Base-by-base conservation (phyloP, 768 basidiomycete genomes). In the Crepidotus variabilis region DNA sequence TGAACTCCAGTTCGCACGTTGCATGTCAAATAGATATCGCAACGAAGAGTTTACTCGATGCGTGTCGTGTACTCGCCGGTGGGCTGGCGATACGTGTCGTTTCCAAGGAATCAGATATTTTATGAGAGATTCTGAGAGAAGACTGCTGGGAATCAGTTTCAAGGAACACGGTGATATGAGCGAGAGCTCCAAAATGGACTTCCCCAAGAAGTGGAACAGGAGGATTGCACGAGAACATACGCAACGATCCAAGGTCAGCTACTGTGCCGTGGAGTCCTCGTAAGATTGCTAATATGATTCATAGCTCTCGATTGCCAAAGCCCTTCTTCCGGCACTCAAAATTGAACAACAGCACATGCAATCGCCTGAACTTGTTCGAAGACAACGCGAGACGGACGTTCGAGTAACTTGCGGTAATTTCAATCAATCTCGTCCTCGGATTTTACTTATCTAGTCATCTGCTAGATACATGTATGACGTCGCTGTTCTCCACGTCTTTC, bases 391-490 rank as follows among this genome's bases (percentile, higher is more conserved):
- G 66, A 87, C 82, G 50, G 90, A 92, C 58, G 88, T 90, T 49
- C 84, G 92, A 51, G 88, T 87, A 18, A 92, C 90, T 22, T 94
- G 92, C 64, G 92, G 91, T 92, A 34, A 49, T 48, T 43, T 8
- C 13, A 28, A 36, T 7, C 35, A 23, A 35, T 47, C 23, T 57
- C 8, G 23, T n/a, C 23, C 54, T 18, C 33, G 47, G 32, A 58
- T 54, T 47, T 20, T 14, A 43, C 56, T 18, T 16, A 43, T 20
- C 18, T 20, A 11, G 51, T 63, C 18, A 49, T 58, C 28, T 56
- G 20, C 39, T 67, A 96, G 94, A 97, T 71, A 92, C 90, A 1
- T 97, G 94, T 70, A 90, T 92, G 79, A 94, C 92, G 4, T 95
- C 94, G 11, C 85, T 96, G 56, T 96, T 96, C 70, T 88, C 89